Evolutionary conservation across 768 basidiomycete genomes (phyloP).

Genomic region (Termitomyces sp.): DNA sequence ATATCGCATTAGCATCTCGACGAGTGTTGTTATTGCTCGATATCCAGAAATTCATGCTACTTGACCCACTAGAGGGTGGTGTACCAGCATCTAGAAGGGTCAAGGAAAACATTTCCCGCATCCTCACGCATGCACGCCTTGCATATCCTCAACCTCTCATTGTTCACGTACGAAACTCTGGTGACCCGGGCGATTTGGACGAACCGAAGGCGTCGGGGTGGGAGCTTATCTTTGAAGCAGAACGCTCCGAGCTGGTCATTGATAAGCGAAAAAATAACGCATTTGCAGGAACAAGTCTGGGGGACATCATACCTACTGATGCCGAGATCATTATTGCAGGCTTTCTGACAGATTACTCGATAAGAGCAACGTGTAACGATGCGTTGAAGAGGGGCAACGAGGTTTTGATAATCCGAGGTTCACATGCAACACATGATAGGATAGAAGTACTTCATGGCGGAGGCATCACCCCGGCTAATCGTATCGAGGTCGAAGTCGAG

Average conservation of each 20-base stretch:
- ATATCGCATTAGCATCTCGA: conserved; percentile 12
- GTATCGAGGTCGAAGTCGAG: conserved; percentile 57
- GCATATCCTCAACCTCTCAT: conserved; percentile 46
- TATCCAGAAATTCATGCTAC: conserved; percentile 47
- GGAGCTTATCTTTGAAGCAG: conserved; percentile 52
- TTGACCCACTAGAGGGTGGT: conserved; percentile 34
- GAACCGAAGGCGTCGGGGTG: conserved; percentile 51
- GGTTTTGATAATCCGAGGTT: conserved; percentile 56
- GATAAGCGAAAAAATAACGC: conserved; percentile 72
- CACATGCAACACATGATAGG: conserved; percentile 66
- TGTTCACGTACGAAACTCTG: conserved; percentile 63
- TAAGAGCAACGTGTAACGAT: conserved; percentile 53
- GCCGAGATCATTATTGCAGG: conserved; percentile 65
- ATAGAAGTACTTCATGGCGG: conserved; percentile 57
- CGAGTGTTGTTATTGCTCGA: conserved; percentile 58
- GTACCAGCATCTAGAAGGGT: conserved; percentile 41
- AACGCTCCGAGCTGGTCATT: conserved; percentile 44
- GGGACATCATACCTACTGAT: conserved; percentile 38
- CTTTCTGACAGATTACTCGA: conserved; percentile 62
- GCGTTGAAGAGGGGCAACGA: conserved; percentile 61
- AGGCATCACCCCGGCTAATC: conserved; percentile 42
- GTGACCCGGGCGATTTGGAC: conserved; percentile 57
- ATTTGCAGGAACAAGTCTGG: conserved; percentile 54
- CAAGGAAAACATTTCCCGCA: conserved; percentile 38
- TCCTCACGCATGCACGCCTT: conserved; percentile 46